Evolutionary conservation across 2,329 filamentous ascomycete genomes (phyloP).

Genomic region (Pseudopithomyces maydicus): DNA sequence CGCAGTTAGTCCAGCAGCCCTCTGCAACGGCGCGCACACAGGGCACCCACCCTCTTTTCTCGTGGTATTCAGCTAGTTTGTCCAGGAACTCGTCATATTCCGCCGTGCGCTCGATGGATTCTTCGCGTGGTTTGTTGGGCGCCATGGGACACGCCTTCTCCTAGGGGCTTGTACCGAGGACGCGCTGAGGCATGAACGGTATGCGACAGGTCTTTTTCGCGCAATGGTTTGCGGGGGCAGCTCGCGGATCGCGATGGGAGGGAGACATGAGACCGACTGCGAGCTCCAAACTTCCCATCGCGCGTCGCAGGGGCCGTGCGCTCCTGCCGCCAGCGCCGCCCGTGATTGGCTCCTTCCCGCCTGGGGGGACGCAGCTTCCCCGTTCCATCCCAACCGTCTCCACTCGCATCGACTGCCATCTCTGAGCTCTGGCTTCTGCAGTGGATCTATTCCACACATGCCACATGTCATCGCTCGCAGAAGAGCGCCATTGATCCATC

Average conservation of each 20-base stretch:
- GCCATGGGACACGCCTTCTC: conserved; percentile 51
- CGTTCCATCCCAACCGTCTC: conserved; percentile 1
- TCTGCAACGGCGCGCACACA: conserved; percentile 13
- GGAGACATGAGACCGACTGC: conserved; percentile 40
- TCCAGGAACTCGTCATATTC: conserved; percentile 82
- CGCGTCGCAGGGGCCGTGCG: conserved; percentile 8
- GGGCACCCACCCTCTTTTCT: conserved; percentile 68
- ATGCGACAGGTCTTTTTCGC: conserved; percentile 22
- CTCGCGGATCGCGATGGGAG: conserved; percentile 32
- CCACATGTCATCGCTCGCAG: background rate
- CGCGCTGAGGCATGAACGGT: conserved; percentile 27
- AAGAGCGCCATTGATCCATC: conserved; percentile 9
- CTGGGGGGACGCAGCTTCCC: conserved; percentile 21
- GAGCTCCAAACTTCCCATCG: conserved; percentile 25
- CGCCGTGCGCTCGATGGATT: conserved; percentile 54
- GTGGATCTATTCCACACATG: background rate
- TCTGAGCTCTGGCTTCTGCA: no score
- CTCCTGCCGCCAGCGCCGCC: conserved; percentile 15
- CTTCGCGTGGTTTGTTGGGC: conserved; percentile 49
- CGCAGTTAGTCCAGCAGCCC: conserved; percentile 28
- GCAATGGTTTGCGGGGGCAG: conserved; percentile 25
- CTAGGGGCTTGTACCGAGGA: conserved; percentile 15
- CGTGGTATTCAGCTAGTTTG: conserved; percentile 74
- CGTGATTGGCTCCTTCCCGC: conserved; percentile 17
- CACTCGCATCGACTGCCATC: no score